phyloP scores from a whole-genome alignment of 192 early-diverging fungal genomes.

The Umbelopsis sp. region DNA sequence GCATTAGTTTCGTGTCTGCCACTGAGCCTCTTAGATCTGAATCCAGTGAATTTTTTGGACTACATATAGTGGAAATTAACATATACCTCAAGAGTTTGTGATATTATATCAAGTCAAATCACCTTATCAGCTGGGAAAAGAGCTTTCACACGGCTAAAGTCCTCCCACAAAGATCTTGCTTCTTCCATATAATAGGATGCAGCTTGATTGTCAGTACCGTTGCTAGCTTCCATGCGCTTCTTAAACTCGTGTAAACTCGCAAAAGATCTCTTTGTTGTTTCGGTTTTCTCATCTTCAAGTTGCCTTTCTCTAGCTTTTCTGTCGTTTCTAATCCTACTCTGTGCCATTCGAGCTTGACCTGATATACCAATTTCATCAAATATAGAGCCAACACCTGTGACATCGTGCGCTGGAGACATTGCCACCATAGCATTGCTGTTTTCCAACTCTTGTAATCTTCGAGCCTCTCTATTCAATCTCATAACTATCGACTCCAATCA shows the following conservation, averaged over 20 bases:
- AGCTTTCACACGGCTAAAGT: constrained; percentile 29
- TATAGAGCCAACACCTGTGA: constrained; percentile 19
- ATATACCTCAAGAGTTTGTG: not conserved
- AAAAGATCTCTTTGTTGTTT: constrained; percentile 1
- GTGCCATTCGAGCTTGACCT: not conserved
- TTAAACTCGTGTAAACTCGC: constrained; percentile 12
- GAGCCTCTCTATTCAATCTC: constrained; percentile 20
- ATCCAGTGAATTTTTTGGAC: constrained; percentile 15
- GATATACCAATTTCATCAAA: constrained; percentile 26
- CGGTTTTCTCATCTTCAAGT: constrained; percentile 20
- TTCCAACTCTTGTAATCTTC: constrained; percentile 7
- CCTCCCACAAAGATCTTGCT: constrained; percentile 33
- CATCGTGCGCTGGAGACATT: constrained; percentile 10
- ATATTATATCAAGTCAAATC: not conserved
- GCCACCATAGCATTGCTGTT: not conserved
- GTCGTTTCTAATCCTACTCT: not conserved
- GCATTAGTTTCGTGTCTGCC: not conserved
- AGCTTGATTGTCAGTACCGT: not conserved
- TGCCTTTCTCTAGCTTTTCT: not conserved
- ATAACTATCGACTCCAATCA: constrained; percentile 18
- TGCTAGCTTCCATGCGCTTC: constrained; percentile 7
- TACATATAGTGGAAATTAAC: not conserved
- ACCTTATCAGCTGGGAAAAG: constrained; percentile 29
- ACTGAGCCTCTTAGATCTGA: not conserved
- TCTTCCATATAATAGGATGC: constrained; percentile 5